These are phyloP conservation scores for Chalciporus chontae DNA, from an alignment of 768 basidiomycete species.

Conservation along the genomic window DNA sequence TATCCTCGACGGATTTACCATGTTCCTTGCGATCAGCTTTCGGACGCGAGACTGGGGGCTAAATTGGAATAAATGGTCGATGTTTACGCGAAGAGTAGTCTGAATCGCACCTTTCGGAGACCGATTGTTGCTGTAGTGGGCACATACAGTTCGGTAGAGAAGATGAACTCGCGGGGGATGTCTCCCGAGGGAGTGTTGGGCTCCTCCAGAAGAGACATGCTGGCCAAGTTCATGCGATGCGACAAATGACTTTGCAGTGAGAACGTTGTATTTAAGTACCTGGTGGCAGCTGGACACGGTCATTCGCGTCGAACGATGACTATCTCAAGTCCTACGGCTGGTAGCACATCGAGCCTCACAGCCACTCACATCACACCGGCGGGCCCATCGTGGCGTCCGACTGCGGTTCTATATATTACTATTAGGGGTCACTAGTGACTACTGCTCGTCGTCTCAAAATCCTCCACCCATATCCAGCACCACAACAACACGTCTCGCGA, in stretches of 20 bases:
- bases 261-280: no score
- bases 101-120: slow-evolving; percentile 53
- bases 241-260: no score
- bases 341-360: no score
- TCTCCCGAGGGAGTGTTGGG: slow-evolving; percentile 3
- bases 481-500: slow-evolving; percentile 4
- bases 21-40: slow-evolving; percentile 51
- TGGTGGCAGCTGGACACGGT: no score
- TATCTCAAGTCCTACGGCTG: no score
- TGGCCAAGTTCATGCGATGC: background rate
- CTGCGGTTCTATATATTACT: background rate
- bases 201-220: slow-evolving; percentile 4
- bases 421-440: no score
- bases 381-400: no score
- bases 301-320: no score
- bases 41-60: slow-evolving; percentile 49
- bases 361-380: no score
- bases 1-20: slow-evolving; percentile 40
- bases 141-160: slow-evolving; percentile 61
- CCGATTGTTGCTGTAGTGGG: slow-evolving; percentile 47
- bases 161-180: slow-evolving; percentile 49
- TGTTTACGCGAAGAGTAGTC: background rate
- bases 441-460: slow-evolving; percentile 1
- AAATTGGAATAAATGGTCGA: slow-evolving; percentile 8
- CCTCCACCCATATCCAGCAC: slow-evolving; percentile 4